These are phyloP conservation scores for Phyllostachys edulis DNA, from an alignment of 176 grass and related monocot species.

Conservation along the genomic window DNA sequence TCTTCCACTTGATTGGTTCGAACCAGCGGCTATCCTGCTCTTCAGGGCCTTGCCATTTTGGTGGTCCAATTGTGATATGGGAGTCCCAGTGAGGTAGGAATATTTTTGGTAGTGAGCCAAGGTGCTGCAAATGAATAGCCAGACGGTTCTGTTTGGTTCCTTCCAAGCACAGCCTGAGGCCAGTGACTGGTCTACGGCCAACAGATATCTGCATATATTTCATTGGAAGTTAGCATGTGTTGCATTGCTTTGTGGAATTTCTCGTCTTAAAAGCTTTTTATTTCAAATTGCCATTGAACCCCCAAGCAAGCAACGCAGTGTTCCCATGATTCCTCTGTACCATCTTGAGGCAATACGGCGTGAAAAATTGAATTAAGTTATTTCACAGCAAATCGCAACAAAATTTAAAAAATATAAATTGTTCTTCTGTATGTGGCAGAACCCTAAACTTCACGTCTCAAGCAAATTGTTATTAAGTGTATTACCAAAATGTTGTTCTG, in stretches of 20 bases:
- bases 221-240: constrained; percentile 31
- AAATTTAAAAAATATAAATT: neutral
- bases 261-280: neutral
- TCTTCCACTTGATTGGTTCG: constrained; percentile 96
- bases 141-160: constrained; percentile 87
- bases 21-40: constrained; percentile 99
- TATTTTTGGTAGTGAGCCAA: constrained; percentile 87
- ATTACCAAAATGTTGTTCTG: constrained; percentile 13
- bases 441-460: neutral
- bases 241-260: neutral
- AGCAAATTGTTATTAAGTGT: neutral
- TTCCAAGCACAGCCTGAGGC: constrained; percentile 77
- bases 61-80: constrained; percentile 83
- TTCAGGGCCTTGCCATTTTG: constrained; percentile 97
- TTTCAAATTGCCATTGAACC: neutral
- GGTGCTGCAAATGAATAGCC: constrained; percentile 88
- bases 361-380: neutral
- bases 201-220: constrained; percentile 76
- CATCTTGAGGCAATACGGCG: neutral
- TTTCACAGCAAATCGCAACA: neutral
- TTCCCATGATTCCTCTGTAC: neutral
- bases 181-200: constrained; percentile 87
- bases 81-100: constrained; percentile 91
- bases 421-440: neutral
- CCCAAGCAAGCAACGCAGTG: neutral